Conservation (phyloP, 257 asterid species). For the Prunella vulgaris region DNA sequence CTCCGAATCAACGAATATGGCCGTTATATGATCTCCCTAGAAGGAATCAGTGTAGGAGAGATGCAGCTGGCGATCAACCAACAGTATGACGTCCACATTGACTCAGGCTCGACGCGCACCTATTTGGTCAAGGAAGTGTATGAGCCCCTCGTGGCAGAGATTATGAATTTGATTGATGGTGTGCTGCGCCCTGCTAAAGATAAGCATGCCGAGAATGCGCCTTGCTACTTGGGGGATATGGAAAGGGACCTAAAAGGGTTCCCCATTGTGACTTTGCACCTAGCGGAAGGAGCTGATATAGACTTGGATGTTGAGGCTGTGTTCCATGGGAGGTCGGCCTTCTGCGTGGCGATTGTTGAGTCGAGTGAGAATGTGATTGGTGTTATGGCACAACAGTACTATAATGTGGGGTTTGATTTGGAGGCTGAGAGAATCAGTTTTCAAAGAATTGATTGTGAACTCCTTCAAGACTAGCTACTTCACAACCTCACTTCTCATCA, state of each 20-base stretch:
- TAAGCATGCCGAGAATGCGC: no score
- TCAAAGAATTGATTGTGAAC: background rate
- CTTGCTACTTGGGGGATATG: background rate
- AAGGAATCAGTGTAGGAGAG: background rate
- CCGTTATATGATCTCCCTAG: background rate
- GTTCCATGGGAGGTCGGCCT: background rate
- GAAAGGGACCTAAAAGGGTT: background rate
- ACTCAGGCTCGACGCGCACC: background rate
- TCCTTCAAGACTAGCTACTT: background rate
- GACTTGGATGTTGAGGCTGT: background rate
- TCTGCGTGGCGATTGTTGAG: background rate
- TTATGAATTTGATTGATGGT: background rate
- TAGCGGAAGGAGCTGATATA: background rate
- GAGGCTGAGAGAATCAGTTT: background rate
- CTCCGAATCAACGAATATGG: background rate
- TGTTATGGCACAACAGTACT: background rate
- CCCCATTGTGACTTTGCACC: background rate
- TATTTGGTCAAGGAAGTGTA: background rate
- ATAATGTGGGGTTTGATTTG: slow-evolving; percentile 1
- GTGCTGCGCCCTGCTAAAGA: background rate
- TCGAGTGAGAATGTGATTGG: background rate
- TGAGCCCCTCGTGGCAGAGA: background rate
- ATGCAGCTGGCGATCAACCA: background rate
- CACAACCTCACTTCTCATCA: background rate
- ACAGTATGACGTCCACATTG: background rate